Percentiles rank a stretch among this genome's conserved stretches.
Evolutionary conservation across 2,329 filamentous ascomycete genomes (phyloP).

Genomic region (Blumeriella jaapii): DNA sequence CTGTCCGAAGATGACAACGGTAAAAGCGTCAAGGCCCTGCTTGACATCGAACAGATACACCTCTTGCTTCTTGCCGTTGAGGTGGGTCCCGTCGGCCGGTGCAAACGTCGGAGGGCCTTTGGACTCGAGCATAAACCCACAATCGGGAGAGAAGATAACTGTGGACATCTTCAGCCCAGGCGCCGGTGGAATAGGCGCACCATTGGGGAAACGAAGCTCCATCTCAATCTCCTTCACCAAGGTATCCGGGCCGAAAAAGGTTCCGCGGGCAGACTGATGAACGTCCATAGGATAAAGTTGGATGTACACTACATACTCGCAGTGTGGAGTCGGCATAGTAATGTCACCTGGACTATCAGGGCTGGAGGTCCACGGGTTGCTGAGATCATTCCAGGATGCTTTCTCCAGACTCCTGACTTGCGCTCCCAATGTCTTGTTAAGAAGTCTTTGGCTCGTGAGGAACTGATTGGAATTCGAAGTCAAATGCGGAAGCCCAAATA

Average conservation of each 20-base stretch:
- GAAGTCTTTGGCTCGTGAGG: slow-evolving; percentile 45
- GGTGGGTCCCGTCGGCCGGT: slow-evolving; percentile 40
- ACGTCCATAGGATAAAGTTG: slow-evolving; percentile 46
- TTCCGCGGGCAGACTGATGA: slow-evolving; percentile 20
- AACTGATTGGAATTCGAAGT: slow-evolving; percentile 46
- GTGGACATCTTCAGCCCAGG: slow-evolving; percentile 50
- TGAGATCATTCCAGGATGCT: slow-evolving; percentile 41
- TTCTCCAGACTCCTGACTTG: slow-evolving; percentile 55
- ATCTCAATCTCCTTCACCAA: slow-evolving; percentile 45
- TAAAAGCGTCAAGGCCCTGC: slow-evolving; percentile 45
- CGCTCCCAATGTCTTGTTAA: slow-evolving; percentile 61
- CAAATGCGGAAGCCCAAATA: slow-evolving; percentile 82
- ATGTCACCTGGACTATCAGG: slow-evolving; percentile 49
- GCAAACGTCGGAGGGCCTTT: slow-evolving; percentile 48
- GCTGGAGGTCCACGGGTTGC: slow-evolving; percentile 67
- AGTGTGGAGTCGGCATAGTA: slow-evolving; percentile 56
- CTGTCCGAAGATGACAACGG: slow-evolving; percentile 47
- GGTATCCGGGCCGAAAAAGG: slow-evolving; percentile 24
- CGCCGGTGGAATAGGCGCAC: slow-evolving; percentile 40
- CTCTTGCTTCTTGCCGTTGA: slow-evolving; percentile 50
- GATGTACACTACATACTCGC: slow-evolving; percentile 80
- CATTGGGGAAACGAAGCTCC: slow-evolving; percentile 50
- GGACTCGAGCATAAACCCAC: slow-evolving; percentile 53
- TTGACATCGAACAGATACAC: slow-evolving; percentile 45
- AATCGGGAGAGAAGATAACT: slow-evolving; percentile 57